These are phyloP conservation scores for Stachybotrys chlorohalonatus DNA, from an alignment of 2,329 filamentous ascomycete species.

Conservation along the genomic window DNA sequence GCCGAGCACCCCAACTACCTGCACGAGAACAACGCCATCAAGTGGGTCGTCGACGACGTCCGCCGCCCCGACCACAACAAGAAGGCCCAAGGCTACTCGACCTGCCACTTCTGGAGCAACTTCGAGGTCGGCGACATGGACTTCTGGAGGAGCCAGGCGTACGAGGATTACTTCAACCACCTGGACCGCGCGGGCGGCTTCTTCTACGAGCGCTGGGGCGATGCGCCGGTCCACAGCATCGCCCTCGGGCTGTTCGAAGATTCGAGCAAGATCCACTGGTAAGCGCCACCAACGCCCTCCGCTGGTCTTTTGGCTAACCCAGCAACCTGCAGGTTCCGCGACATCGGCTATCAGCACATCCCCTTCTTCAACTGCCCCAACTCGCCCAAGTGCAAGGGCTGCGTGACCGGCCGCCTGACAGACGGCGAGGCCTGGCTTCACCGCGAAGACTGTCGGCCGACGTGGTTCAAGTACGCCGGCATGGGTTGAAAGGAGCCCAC, in stretches of 20 bases:
- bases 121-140: constrained; percentile 92
- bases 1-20: constrained; percentile 75
- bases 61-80: constrained; percentile 71
- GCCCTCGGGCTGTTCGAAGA: constrained; percentile 90
- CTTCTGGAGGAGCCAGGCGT: constrained; percentile 84
- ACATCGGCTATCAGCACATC: constrained; percentile 97
- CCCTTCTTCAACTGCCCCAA: constrained; percentile 99
- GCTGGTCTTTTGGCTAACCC: constrained; percentile 2
- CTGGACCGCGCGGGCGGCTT: constrained; percentile 95
- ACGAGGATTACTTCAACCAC: constrained; percentile 94
- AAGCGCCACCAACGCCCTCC: constrained; percentile 22
- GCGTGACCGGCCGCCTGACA: constrained; percentile 77
- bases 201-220: constrained; percentile 98
- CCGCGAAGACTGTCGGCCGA: constrained; percentile 86
- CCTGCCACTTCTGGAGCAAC: constrained; percentile 99
- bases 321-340: constrained; percentile 71
- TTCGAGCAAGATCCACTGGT: constrained; percentile 87
- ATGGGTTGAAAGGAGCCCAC: constrained; percentile 47
- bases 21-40: constrained; percentile 74
- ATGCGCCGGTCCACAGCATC: constrained; percentile 94
- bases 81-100: constrained; percentile 86
- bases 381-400: constrained; percentile 85
- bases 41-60: constrained; percentile 74
- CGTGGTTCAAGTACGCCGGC: constrained; percentile 94
- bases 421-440: constrained; percentile 80